Evolutionary conservation across 139 green algal genomes (phyloP), one percentile per base, ranked within the genome.

Genomic region (Pseudopediastrum boryanum): DNA sequence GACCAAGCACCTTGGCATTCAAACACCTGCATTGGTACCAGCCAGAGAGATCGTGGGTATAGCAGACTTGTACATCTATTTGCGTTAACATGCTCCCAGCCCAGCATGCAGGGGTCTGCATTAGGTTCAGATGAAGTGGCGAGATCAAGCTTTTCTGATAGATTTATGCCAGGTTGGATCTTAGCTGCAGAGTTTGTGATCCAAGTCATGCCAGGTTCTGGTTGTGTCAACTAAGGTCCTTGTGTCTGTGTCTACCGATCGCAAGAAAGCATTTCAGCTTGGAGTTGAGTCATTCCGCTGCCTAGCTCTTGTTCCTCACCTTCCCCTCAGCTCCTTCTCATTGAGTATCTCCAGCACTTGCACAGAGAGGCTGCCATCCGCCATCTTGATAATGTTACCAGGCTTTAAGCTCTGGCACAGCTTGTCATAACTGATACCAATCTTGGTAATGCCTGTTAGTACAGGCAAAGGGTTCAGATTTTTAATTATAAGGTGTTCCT

Each of bases 301-400:
- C n/a, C n/a, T n/a, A n/a, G n/a, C n/a, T n/a, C n/a, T n/a, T 58
- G 48, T 19, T 27, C 16, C 73, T 71, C 62, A 81, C 74, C 63
- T 65, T 25, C 87, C 87, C 61, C 70, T 65, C 44, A 92, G 71
- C 64, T 89, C 75, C 23, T 52, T 87, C 52, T 43, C 59, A 23
- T 68, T 83, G 48, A 90, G 59, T 51, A 92, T 80, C 73, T 86
- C 74, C 36, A 79, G 27, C 56, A 87, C 74, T 25, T 52, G 31
- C 25, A 92, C 80, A 33, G 58, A 73, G 27, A 94, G 77, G 2
- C 71, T 85, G 39, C 90, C 90, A 77, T 94, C 90, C 23, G 87
- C 84, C 46, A 93, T 43, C 50, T 92, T 87, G 52, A 94, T 93
- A 27, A 65, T 70, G 62, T 85, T 90, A 27, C 90, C 90, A 1